phyloP scores from a whole-genome alignment of 768 basidiomycete species.

The Leucocoprinus leucothites region DNA sequence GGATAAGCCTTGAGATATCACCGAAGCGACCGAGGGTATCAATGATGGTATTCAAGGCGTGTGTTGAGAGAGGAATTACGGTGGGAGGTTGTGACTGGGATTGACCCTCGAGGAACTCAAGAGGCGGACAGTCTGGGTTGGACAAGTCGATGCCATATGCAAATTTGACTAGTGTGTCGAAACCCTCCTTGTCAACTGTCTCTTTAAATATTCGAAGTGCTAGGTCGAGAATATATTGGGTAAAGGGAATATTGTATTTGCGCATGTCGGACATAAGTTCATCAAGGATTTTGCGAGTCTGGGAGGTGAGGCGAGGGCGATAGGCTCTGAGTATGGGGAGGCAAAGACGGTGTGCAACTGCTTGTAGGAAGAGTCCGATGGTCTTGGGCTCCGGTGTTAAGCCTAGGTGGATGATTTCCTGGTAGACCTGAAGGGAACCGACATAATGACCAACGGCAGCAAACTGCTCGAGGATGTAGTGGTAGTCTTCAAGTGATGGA shows the following conservation, averaged over 20 bases:
- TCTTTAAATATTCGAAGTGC: slow-evolving; percentile 67
- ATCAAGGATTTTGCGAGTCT: slow-evolving; percentile 45
- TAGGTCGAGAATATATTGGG: slow-evolving; percentile 63
- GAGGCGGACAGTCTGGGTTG: slow-evolving; percentile 65
- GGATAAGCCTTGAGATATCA: slow-evolving; percentile 63
- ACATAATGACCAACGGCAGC: slow-evolving; percentile 69
- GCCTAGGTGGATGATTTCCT: slow-evolving; percentile 48
- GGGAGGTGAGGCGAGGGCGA: slow-evolving; percentile 31
- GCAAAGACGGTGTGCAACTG: slow-evolving; percentile 64
- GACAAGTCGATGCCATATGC: slow-evolving; percentile 77
- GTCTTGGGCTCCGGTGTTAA: slow-evolving; percentile 51
- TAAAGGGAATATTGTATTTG: slow-evolving; percentile 41
- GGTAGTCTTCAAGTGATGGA: slow-evolving; percentile 63
- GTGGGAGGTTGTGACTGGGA: slow-evolving; percentile 15
- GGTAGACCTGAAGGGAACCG: slow-evolving; percentile 58
- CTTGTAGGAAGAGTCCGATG: slow-evolving; percentile 62
- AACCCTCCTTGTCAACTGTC: slow-evolving; percentile 51
- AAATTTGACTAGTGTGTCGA: slow-evolving; percentile 58
- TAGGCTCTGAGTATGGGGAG: slow-evolving; percentile 47
- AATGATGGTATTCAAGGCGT: slow-evolving; percentile 70
- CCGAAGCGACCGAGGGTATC: slow-evolving; percentile 64
- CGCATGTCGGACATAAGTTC: slow-evolving; percentile 60
- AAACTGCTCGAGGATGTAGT: slow-evolving; percentile 73
- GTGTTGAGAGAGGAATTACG: slow-evolving; percentile 52
- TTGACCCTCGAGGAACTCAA: slow-evolving; percentile 36